These are phyloP conservation scores for Chlorella vulgaris DNA, from an alignment of 139 green algal genomes.

Conservation along the genomic window DNA sequence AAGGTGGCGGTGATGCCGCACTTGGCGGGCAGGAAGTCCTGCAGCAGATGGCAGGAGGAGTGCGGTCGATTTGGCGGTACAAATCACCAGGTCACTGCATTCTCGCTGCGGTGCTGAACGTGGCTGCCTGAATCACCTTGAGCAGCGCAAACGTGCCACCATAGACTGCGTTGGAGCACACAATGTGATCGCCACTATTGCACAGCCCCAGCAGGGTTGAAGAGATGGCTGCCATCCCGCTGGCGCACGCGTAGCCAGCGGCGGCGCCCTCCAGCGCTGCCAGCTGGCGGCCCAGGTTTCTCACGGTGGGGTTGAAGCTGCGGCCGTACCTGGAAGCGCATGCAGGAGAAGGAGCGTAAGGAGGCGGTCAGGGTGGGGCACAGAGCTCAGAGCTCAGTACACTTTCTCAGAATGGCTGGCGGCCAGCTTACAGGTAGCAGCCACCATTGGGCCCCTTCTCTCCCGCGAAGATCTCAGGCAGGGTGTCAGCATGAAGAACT, in stretches of 20 bases:
- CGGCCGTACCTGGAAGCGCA: slow-evolving; percentile 56
- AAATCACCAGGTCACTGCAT: no score
- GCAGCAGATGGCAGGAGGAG: neutral
- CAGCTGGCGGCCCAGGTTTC: slow-evolving; percentile 61
- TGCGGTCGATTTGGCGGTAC: no score
- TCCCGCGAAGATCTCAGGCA: slow-evolving; percentile 60
- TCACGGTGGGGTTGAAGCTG: slow-evolving; percentile 70
- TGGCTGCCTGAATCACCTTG: neutral
- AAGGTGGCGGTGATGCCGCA: slow-evolving; percentile 66
- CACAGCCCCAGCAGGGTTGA: slow-evolving; percentile 65
- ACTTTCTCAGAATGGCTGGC: no score
- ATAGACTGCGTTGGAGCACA: slow-evolving; percentile 62
- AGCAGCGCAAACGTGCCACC: slow-evolving; percentile 12
- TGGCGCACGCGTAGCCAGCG: slow-evolving; percentile 63
- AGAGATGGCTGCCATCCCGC: slow-evolving; percentile 76
- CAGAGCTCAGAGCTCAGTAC: neutral
- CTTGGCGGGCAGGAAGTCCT: slow-evolving; percentile 67
- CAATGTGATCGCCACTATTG: slow-evolving; percentile 73
- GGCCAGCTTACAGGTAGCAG: slow-evolving; percentile 58
- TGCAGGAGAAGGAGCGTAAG: no score
- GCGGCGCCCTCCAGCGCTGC: slow-evolving; percentile 72
- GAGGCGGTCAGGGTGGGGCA: no score
- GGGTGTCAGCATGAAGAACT: slow-evolving; percentile 59
- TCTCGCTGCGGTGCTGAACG: no score
- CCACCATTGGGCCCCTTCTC: slow-evolving; percentile 34